A percentile compares a stretch with the other conserved stretches of the same genome.
phyloP scores from a whole-genome alignment of 2,329 filamentous ascomycete genomes.

The Cyclaneusma minus region DNA sequence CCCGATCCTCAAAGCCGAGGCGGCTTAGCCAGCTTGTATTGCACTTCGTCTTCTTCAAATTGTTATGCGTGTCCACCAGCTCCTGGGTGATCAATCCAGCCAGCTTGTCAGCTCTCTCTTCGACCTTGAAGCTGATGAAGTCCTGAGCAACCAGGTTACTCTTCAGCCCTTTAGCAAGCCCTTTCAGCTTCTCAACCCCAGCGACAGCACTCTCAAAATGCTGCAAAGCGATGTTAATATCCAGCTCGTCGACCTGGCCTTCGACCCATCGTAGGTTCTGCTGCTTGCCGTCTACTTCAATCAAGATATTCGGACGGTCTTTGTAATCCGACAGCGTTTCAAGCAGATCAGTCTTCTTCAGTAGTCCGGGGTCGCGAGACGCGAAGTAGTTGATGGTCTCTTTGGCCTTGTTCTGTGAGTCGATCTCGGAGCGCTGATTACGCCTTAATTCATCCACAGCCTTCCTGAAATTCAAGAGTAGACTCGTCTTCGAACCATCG shows the following conservation, averaged over 20 bases:
- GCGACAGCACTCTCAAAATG: conserved; percentile 72
- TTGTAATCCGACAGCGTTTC: conserved; percentile 66
- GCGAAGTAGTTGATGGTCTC: conserved; percentile 81
- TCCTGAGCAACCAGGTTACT: conserved; percentile 79
- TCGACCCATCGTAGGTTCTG: conserved; percentile 95
- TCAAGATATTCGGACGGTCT: conserved; percentile 58
- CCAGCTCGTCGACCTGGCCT: conserved; percentile 83
- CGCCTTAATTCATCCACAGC: conserved; percentile 85
- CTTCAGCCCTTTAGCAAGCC: conserved; percentile 64
- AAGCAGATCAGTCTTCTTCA: conserved; percentile 67
- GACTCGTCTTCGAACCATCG: conserved; percentile 58
- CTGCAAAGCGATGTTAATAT: conserved; percentile 89
- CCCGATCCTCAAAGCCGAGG: conserved; percentile 79
- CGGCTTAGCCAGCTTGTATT: conserved; percentile 75
- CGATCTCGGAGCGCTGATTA: conserved; percentile 69
- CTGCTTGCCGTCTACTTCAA: conserved; percentile 93
- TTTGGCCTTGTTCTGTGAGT: conserved; percentile 68
- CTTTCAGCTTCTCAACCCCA: conserved; percentile 72
- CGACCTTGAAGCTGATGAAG: conserved; percentile 81
- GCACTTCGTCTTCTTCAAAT: conserved; percentile 60
- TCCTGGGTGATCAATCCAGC: conserved; percentile 64
- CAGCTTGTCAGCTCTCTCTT: conserved; percentile 66
- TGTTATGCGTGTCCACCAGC: conserved; percentile 62
- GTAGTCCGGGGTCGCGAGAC: conserved; percentile 57
- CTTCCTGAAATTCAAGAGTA: conserved; percentile 84